A percentile compares a stretch with the other conserved stretches of the same genome.
Conservation (phyloP, 1,284 basidiomycete genomes). For the Amylostereum areolatum region DNA sequence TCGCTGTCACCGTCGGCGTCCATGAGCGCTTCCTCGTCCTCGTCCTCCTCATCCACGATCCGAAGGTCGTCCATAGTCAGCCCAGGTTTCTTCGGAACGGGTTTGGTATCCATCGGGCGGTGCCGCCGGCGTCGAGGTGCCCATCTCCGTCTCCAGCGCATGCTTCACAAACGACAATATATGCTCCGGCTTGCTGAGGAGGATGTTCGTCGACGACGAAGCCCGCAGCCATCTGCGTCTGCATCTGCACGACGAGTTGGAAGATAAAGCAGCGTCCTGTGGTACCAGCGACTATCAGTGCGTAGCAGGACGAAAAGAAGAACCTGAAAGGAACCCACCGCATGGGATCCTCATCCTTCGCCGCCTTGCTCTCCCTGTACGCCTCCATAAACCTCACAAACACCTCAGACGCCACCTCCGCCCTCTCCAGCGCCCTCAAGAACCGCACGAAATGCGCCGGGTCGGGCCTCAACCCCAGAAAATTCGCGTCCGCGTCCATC, state of each 20-base stretch:
- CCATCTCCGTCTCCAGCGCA: slow-evolving; percentile 34
- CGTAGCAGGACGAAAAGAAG: no score
- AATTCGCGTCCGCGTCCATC: slow-evolving; percentile 46
- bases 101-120: slow-evolving; percentile 12
- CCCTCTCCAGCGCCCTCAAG: slow-evolving; percentile 57
- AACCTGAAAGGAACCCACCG: slow-evolving; percentile 33
- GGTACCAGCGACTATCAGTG: no score
- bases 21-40: slow-evolving; percentile 20
- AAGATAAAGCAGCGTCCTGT: slow-evolving; percentile 58
- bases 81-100: slow-evolving; percentile 14
- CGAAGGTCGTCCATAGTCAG: slow-evolving; percentile 35
- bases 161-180: slow-evolving; percentile 77
- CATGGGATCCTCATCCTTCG: slow-evolving; percentile 43
- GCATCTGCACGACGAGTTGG: slow-evolving; percentile 76
- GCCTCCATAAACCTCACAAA: slow-evolving; percentile 71
- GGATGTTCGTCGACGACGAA: slow-evolving; percentile 51
- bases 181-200: slow-evolving; percentile 66
- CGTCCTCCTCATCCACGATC: slow-evolving; percentile 34
- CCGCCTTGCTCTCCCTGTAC: slow-evolving; percentile 49
- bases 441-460: slow-evolving; percentile 61
- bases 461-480: slow-evolving; percentile 69
- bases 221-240: slow-evolving; percentile 51
- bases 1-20: slow-evolving; percentile 45
- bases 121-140: slow-evolving; percentile 15
- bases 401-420: slow-evolving; percentile 64